Evolutionary conservation across 169 alveolate genomes (phyloP).

Genomic region (Plasmodium relictum): DNA sequence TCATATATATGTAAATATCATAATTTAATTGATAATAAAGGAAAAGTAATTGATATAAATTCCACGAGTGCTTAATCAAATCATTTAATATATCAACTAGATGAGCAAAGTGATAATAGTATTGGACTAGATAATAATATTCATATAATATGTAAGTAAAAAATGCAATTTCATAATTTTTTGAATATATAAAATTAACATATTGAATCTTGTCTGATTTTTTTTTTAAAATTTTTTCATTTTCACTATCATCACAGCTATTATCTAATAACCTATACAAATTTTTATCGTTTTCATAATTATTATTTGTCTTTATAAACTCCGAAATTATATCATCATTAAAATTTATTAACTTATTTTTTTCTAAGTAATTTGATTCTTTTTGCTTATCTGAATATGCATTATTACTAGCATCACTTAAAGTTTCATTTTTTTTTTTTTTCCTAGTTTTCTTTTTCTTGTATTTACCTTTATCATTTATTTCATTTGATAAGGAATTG

Average conservation of each 20-base stretch:
- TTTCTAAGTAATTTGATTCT: background rate
- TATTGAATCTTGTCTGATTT: constrained; percentile 3
- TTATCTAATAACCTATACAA: constrained; percentile 6
- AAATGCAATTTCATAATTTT: constrained; percentile 14
- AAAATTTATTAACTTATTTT: constrained; percentile 8
- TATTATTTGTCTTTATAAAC: constrained; percentile 1
- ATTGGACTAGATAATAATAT: background rate
- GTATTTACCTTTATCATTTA: too few species aligned
- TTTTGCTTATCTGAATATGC: background rate
- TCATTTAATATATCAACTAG: background rate
- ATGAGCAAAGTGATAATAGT: background rate
- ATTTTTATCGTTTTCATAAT: background rate
- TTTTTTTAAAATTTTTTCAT: background rate
- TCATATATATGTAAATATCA: background rate
- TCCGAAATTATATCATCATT: constrained; percentile 9
- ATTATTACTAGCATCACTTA: too few species aligned
- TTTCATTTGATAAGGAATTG: background rate
- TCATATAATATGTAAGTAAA: constrained; percentile 23
- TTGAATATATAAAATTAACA: constrained; percentile 5
- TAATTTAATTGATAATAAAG: constrained; percentile 46
- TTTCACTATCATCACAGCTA: background rate
- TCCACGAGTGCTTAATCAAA: constrained; percentile 3
- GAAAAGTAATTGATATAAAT: constrained; percentile 23
- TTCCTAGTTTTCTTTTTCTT: too few species aligned
- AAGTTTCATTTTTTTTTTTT: too few species aligned